Percentiles rank a stretch among this genome's conserved stretches.
Conservation (phyloP, 164 flowering plant genomes). For the Kalanchoe fedtschenkoi region DNA sequence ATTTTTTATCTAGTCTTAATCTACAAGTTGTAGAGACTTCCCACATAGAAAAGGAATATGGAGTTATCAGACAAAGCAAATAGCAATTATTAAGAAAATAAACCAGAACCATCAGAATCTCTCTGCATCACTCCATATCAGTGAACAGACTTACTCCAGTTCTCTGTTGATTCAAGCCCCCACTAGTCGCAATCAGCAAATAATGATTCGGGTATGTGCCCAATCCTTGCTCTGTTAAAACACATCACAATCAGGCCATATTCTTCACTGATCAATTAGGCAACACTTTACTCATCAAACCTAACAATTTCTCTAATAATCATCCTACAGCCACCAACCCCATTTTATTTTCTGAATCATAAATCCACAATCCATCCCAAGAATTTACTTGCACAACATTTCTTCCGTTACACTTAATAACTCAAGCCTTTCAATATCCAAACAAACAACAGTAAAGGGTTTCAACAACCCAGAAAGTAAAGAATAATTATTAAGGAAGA, state of each 20-base stretch:
- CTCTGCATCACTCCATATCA: neutral
- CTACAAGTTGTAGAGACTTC: neutral
- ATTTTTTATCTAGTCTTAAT: neutral
- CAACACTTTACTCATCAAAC: neutral
- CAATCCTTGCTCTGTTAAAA: constrained; percentile 23
- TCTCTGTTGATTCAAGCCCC: constrained; percentile 68
- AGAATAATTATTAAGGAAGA: neutral
- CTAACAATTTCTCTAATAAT: neutral
- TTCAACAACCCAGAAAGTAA: neutral
- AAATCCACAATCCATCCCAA: neutral
- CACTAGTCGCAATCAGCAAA: constrained; percentile 60
- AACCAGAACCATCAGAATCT: neutral
- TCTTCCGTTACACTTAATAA: neutral
- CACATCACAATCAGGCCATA: neutral
- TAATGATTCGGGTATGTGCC: constrained; percentile 33
- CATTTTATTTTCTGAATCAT: neutral
- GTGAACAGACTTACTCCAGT: constrained; percentile 36
- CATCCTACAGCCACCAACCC: neutral
- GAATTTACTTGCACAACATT: neutral
- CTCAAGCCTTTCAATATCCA: neutral
- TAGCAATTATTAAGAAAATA: neutral
- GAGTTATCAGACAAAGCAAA: neutral
- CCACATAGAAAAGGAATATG: neutral
- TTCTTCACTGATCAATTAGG: neutral
- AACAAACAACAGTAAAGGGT: neutral